A percentile compares a stretch with the other conserved stretches of the same genome.
Evolutionary conservation across 2,329 filamentous ascomycete species (phyloP).

Genomic region (Microsporum ferrugineum): DNA sequence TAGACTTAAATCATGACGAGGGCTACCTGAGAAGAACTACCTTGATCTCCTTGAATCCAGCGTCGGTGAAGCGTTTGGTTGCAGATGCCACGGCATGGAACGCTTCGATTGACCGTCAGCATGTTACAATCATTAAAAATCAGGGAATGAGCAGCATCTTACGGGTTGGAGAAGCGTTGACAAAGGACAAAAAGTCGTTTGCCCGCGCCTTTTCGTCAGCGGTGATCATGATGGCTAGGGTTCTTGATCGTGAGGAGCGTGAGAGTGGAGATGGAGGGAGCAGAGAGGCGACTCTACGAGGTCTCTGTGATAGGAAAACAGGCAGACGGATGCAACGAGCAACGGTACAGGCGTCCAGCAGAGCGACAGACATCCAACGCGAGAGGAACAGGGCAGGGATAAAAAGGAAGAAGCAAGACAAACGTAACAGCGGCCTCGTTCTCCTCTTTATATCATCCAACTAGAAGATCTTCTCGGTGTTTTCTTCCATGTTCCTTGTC

Average conservation of each 20-base stretch:
- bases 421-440: neutral
- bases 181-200: slow-evolving; percentile 80
- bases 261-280: neutral
- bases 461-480: neutral
- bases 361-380: neutral
- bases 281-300: neutral
- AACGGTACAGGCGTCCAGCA: neutral
- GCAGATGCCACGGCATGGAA: slow-evolving; percentile 86
- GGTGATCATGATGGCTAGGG: slow-evolving; percentile 19
- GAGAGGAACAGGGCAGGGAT: neutral
- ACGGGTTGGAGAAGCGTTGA: slow-evolving; percentile 92
- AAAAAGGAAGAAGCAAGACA: neutral
- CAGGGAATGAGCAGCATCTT: slow-evolving; percentile 26
- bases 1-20: neutral
- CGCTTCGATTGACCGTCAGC: slow-evolving; percentile 42
- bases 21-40: slow-evolving; percentile 25
- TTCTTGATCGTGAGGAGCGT: neutral
- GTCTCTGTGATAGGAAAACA: neutral
- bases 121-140: slow-evolving; percentile 15
- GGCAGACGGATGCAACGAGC: neutral
- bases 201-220: slow-evolving; percentile 35
- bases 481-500: neutral
- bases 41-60: slow-evolving; percentile 77
- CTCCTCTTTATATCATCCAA: neutral
- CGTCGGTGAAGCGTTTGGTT: slow-evolving; percentile 62